These are phyloP conservation scores for Boeremia exigua DNA, from an alignment of 2,329 filamentous ascomycete species.

Conservation along the genomic window DNA sequence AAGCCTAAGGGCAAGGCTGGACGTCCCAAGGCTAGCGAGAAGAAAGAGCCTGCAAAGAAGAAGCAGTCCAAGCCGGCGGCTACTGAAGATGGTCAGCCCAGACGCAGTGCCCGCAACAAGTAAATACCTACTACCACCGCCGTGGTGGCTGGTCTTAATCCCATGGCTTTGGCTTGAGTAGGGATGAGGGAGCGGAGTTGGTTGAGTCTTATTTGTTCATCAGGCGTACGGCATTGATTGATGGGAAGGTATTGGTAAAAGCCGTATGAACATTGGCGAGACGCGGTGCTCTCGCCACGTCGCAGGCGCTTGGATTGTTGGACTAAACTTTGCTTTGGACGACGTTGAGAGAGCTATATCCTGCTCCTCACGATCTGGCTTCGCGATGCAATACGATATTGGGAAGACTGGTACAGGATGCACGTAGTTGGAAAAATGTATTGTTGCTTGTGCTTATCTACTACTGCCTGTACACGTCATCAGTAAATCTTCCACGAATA, in stretches of 20 bases:
- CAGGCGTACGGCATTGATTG: slow-evolving; percentile 8
- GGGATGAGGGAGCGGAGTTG: background rate
- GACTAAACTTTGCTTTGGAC: background rate
- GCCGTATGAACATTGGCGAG: background rate
- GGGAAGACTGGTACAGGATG: background rate
- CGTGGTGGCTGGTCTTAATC: background rate
- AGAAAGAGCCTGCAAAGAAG: slow-evolving; percentile 50
- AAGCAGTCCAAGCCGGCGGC: slow-evolving; percentile 57
- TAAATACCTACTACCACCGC: background rate
- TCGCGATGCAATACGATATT: background rate
- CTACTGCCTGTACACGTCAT: slow-evolving; percentile 1
- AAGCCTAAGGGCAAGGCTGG: slow-evolving; percentile 48
- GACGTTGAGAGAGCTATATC: background rate
- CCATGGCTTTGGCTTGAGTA: background rate
- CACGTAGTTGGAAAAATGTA: background rate
- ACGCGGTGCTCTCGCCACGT: background rate
- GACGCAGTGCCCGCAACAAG: slow-evolving; percentile 54
- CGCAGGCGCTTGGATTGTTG: background rate
- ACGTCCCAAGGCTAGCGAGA: slow-evolving; percentile 51
- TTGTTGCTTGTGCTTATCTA: slow-evolving; percentile 9
- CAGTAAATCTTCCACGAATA: background rate
- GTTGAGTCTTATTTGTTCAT: background rate
- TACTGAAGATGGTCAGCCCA: slow-evolving; percentile 55
- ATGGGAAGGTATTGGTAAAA: background rate
- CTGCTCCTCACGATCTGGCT: background rate